phyloP scores from a whole-genome alignment of 768 basidiomycete genomes.

The Leccinum obscurum region DNA sequence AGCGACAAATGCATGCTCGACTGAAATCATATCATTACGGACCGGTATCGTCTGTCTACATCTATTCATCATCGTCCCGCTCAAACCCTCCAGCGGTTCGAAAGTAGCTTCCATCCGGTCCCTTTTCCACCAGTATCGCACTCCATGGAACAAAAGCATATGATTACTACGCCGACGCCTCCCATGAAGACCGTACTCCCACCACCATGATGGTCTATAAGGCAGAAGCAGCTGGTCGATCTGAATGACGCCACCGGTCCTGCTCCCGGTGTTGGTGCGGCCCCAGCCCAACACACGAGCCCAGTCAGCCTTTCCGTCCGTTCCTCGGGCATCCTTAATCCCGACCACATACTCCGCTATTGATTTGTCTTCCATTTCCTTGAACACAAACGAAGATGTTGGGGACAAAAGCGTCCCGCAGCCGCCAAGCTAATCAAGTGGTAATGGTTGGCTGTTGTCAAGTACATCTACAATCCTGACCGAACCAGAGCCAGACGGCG shows the following conservation, averaged over 20 bases:
- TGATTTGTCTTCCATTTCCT: slow-evolving; percentile 44
- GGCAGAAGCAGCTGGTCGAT: slow-evolving; percentile 84
- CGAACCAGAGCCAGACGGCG: slow-evolving; percentile 22
- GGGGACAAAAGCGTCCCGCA: slow-evolving; percentile 78
- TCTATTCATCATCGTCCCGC: too few species aligned
- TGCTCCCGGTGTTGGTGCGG: slow-evolving; percentile 67
- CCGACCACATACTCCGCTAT: slow-evolving; percentile 56
- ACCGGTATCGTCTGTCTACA: too few species aligned
- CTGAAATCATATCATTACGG: too few species aligned
- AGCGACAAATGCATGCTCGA: too few species aligned
- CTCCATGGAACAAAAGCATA: slow-evolving; percentile 70
- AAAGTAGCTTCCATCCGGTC: slow-evolving; percentile 86
- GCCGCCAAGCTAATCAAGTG: slow-evolving; percentile 65
- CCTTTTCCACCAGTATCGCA: slow-evolving; percentile 65
- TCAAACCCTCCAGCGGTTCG: slow-evolving; percentile 85
- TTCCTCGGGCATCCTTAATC: slow-evolving; percentile 72
- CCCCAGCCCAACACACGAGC: slow-evolving; percentile 72
- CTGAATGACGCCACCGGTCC: slow-evolving; percentile 85
- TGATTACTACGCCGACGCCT: slow-evolving; percentile 55
- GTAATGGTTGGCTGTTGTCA: slow-evolving; percentile 72
- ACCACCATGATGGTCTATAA: slow-evolving; percentile 86
- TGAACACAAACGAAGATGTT: slow-evolving; percentile 73
- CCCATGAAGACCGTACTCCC: slow-evolving; percentile 72
- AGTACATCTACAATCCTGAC: slow-evolving; percentile 36
- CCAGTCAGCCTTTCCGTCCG: slow-evolving; percentile 61